phyloP scores from a whole-genome alignment of 768 basidiomycete species.

The Nidularia pulvinata region DNA sequence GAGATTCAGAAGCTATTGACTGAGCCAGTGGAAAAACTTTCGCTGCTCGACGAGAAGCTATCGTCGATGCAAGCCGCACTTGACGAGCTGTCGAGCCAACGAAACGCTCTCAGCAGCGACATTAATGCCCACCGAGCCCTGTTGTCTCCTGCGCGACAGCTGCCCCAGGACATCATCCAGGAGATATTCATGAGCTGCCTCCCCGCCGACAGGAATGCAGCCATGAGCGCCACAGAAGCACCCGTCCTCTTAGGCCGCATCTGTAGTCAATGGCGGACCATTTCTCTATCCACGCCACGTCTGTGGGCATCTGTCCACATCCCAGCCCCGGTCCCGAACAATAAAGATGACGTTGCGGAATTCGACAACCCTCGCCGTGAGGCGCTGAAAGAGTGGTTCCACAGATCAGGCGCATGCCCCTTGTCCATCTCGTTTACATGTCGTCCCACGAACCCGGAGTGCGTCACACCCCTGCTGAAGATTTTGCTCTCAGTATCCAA shows the following conservation, averaged over 20 bases:
- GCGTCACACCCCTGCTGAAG: not conserved
- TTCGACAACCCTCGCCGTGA: not conserved
- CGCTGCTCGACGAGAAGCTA: not conserved
- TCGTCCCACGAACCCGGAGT: not conserved
- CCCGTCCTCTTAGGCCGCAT: constrained; percentile 6
- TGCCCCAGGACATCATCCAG: not conserved
- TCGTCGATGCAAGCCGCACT: not conserved
- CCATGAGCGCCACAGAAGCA: constrained; percentile 1
- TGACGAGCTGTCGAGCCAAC: not conserved
- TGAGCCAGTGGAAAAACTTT: not conserved
- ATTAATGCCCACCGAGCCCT: not conserved
- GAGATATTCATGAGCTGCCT: constrained; percentile 3
- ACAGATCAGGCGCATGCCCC: not conserved
- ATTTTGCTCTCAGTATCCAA: not conserved
- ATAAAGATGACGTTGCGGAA: not conserved
- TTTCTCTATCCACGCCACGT: constrained; percentile 2
- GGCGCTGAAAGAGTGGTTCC: not conserved
- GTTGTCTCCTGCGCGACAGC: not conserved
- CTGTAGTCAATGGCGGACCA: constrained; percentile 3
- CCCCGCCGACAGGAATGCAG: not conserved
- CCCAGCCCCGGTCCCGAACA: not conserved
- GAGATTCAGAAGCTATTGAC: not conserved
- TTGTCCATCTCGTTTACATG: not conserved
- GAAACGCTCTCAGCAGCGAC: not conserved
- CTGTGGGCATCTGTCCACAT: constrained; percentile 6